Base-by-base conservation (phyloP, 257 asterid species). In the Nicotiana paniculata region DNA sequence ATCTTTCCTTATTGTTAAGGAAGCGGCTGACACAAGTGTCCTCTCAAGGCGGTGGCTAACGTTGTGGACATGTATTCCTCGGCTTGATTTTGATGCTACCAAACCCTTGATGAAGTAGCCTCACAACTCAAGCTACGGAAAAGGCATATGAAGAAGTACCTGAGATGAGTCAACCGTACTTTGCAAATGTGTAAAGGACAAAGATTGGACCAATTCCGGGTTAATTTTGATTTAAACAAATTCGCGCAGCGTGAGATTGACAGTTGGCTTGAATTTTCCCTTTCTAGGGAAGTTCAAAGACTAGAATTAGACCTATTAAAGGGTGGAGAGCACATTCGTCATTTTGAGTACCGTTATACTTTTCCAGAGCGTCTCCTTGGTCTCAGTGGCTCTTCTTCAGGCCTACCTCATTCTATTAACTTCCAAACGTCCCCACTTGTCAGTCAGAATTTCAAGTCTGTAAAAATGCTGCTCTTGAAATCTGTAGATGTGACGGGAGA, bases 81-180 rank as follows among this genome's bases (percentile, higher is more conserved):
- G 46, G 43, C 81, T 82, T 28, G 21, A 82, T 74, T 70, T 82
- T 75, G 78, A 65, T 24, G 78, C 76, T 33, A 67, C 16, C 76
- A 35, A 33, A 67, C 28, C 76, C 15, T 67, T 67, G 76, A 67
- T 35, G 39, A 67, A 35, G 53, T 67, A 17, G 24, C 51, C 75
- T 67, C 4, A 1, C 26, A 17, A 33, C 9, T 3, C 24, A 8
- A 17, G 0, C 28, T 67, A 67, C 28, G 0, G 51, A 8, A 67
- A 66, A 33, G 28, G 8, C 51, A 66, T 13, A 17, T 66, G 75
- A 66, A 33, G 15, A 33, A 67, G 53, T 67, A 67, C 17, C 6
- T 66, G 4, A 17, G 53, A 67, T 67, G 53, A 53, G 53, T 35
- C 53, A 67, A 1, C 16, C 0, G 15, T 67, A 67, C 76, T 67